Conservation (phyloP, 108 stramenopile species). For the Schizochytrium sp. region DNA sequence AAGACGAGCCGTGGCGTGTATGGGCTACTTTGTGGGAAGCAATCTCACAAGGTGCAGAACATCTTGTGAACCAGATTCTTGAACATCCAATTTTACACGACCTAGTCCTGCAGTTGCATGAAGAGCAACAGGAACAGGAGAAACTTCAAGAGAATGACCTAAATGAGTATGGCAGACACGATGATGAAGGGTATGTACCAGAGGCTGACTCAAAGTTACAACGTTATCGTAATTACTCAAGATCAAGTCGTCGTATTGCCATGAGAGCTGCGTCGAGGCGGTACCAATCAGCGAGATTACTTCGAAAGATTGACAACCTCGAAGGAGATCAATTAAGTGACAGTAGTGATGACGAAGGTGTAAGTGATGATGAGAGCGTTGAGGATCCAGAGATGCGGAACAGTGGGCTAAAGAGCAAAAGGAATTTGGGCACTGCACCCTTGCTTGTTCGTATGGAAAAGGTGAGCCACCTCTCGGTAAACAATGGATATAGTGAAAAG, state of each 20-base stretch:
- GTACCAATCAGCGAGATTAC: too few relatives aligned
- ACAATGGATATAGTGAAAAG: background rate
- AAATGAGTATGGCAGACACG: too few relatives aligned
- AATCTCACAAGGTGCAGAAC: background rate
- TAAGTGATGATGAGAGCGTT: background rate
- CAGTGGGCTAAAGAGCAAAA: background rate
- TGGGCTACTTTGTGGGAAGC: background rate
- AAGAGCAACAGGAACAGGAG: background rate
- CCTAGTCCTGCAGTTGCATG: background rate
- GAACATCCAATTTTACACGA: background rate
- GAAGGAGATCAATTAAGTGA: background rate
- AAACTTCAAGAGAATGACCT: too few relatives aligned
- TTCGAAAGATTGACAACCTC: too few relatives aligned
- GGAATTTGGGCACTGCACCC: background rate
- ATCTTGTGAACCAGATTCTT: background rate
- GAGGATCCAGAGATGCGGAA: slow-evolving; percentile 19
- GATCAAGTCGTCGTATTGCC: too few relatives aligned
- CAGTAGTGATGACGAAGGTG: background rate
- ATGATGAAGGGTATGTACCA: too few relatives aligned
- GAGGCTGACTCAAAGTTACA: too few relatives aligned
- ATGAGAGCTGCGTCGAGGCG: too few relatives aligned
- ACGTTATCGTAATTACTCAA: too few relatives aligned
- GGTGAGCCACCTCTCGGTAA: background rate
- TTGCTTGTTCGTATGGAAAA: too few relatives aligned
- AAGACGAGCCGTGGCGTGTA: background rate